Percentiles rank a stretch among this genome's conserved stretches.
phyloP scores from a whole-genome alignment of 176 grass and related monocot genomes.

The Alopecurus myosuroides region DNA sequence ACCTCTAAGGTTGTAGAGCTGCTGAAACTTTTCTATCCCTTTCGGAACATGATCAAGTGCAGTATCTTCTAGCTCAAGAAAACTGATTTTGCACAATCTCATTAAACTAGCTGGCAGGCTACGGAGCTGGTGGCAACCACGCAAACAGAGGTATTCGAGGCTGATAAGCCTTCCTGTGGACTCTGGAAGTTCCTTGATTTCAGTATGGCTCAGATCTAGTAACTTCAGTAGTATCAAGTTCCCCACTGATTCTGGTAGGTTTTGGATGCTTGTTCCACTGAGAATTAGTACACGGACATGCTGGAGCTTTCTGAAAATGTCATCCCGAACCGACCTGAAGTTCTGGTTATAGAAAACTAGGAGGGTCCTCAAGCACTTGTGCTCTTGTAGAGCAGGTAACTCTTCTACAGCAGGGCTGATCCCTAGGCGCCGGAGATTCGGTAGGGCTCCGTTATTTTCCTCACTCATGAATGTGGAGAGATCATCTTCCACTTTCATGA shows the following conservation, averaged over 20 bases:
- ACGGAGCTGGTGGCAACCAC: neutral
- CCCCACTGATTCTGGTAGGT: constrained; percentile 21
- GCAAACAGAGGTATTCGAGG: constrained; percentile 10
- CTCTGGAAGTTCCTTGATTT: constrained; percentile 5
- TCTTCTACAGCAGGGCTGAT: neutral
- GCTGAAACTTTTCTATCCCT: constrained; percentile 28
- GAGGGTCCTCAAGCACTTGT: constrained; percentile 6
- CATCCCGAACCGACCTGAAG: neutral
- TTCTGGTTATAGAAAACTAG: neutral
- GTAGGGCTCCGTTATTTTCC: neutral
- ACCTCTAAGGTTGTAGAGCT: constrained; percentile 6
- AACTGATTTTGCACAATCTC: constrained; percentile 14
- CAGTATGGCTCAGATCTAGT: neutral
- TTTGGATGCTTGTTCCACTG: neutral
- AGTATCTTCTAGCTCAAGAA: neutral
- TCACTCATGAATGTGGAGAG: neutral
- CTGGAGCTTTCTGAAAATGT: neutral
- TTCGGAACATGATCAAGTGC: constrained; percentile 12
- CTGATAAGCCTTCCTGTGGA: constrained; percentile 16
- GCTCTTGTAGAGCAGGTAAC: neutral
- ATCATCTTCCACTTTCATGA: neutral
- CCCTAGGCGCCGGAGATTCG: neutral
- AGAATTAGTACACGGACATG: constrained; percentile 31
- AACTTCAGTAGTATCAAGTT: neutral
- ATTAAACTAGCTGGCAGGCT: constrained; percentile 8